Base-by-base conservation (phyloP, 495 filamentous ascomycete genomes). In the Aspergillus bertholletiae region DNA sequence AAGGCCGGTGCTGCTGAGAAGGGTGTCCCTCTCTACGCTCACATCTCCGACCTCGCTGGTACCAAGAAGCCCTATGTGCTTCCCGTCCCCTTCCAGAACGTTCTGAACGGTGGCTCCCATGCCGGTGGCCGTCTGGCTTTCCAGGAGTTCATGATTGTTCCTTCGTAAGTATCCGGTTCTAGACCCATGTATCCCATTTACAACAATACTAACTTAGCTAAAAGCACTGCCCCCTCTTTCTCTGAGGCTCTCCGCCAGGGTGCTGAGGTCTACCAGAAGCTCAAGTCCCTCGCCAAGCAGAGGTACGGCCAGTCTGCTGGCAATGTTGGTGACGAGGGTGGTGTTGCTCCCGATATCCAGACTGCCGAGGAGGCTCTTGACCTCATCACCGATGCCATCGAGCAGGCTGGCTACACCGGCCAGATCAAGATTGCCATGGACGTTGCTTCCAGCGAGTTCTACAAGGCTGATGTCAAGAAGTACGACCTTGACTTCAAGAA, bases 401-500 rank as follows among this genome's bases (percentile, higher is more conserved):
- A 96, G 74, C 72, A 88, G 72, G 88, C 95, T 59, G 94, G 95
- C 62, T 97, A 99, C 82, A 92, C 88, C 48, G 95, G 92, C 71
- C 73, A 91, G 80, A 81, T 99, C 63, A 87, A 94, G 68, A 99
- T 99, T 67, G 95, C 95, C 71, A 95, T 99, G 94, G 95, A 99
- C 68, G 92, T 97, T 70, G 95, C 95, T 55, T 96, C 92, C 56
- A 94, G 88, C 80, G 95, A 99, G 75, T 99, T 99, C 84, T 99
- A 99, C 86, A 97, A 96, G 82, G 77, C 80, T 64, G 92, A 96
- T 41, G 93, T 68, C 64, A 96, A 96, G 88, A 97, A 96, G 79
- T 99, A 99, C 84, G 95, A 99, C 71, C 81, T 99, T 49, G 95
- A 98, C 85, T 98, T 96, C 89, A 97, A 99, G 90, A 97, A 96